Evolutionary conservation across 2,329 filamentous ascomycete species (phyloP), one percentile per base, ranked within the genome.

Genomic region (Periconia digitata): DNA sequence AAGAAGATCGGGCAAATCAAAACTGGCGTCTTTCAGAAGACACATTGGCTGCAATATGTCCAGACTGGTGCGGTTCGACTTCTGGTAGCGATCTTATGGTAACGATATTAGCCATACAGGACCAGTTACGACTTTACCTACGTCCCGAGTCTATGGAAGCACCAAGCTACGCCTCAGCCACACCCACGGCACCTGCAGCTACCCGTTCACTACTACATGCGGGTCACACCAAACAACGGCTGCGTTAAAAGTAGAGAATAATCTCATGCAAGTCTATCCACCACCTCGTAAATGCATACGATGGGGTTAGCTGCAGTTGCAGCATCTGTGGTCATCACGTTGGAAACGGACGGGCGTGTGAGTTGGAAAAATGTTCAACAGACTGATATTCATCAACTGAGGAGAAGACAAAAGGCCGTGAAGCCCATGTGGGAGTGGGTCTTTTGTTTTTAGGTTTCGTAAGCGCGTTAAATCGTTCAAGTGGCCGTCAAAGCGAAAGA

Each of bases 381-480:
- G 39, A 43, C 34, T 44, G 42, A 10, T 18, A 22, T 54, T 54
- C 51, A 53, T 56, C 43, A 17, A 29, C 32, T 56, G 40, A 46
- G 35, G 41, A 32, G 42, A 45, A 17, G 23, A 40, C 36, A 48
- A 50, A 48, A 32, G 50, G 54, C 51, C 47, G 44, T 49, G 47
- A 45, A 47, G 47, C 54, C 47, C 43, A 39, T 47, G 6, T 40
- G n/a, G n/a, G n/a, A n/a, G n/a, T 54, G 44, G 48, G 54, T 29
- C 49, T 50, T 40, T 23, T 40, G 7, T 40, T 40, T 27, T 27
- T 24, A 16, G 23, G 5, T 16, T n/a, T 40, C 22, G n/a, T n/a
- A 40, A 24, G 21, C n/a, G n/a, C 20, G 21, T 40, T 39, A 6
- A 32, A 10, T 32, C 10, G 27, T 32, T 10, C 4, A 15, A 32